Base-by-base conservation (phyloP, 2,329 filamentous ascomycete species). In the Chaetomiaceae sp. region DNA sequence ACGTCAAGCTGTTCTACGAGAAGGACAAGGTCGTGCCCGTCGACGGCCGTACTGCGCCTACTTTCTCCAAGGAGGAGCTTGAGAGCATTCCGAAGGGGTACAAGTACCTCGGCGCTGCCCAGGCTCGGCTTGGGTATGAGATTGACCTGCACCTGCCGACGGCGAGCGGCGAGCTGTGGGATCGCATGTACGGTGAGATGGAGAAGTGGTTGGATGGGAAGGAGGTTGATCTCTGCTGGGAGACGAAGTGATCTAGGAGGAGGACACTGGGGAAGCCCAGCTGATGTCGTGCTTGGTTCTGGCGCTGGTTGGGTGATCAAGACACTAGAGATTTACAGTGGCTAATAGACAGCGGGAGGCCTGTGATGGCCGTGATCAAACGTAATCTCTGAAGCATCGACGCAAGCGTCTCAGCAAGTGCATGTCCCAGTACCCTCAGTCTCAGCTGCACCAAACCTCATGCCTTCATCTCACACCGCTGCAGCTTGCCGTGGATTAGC, bases 1-100 rank as follows among this genome's bases (percentile, higher is more conserved):
- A 72, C 56, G 73, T 75, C 65, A 77, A 77, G 66, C 66, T 77
- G 47, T 69, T 76, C 58, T 75, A 76, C 62, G 75, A 76, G 56
- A 76, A 77, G 65, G 75, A 78, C 66, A 77, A 75, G 66, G 63
- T 78, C 27, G 68, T 77, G 3, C 68, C 75, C 4, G 71, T 72
- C 34, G 71, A 77, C 57, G 75, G 75, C 34, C 64, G 60, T 58
- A 64, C 64, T 6, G 65, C 65, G 15, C 75, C 75, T 0, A 52
- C 34, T 1, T 75, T 78, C 56, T 53, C 65, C n/a, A 47, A 59
- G 23, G 68, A 70, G 12, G 66, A 71, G 40, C 65, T 78, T 44
- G 65, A 63, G 6, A 63, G 57, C 36, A 75, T 72, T 54, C 75
- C 75, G 6, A 64, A 69, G 53, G 75, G 75, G 1, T 78, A 78